phyloP scores from a whole-genome alignment of 2,329 filamentous ascomycete genomes.

The Xylariaceae sp. region DNA sequence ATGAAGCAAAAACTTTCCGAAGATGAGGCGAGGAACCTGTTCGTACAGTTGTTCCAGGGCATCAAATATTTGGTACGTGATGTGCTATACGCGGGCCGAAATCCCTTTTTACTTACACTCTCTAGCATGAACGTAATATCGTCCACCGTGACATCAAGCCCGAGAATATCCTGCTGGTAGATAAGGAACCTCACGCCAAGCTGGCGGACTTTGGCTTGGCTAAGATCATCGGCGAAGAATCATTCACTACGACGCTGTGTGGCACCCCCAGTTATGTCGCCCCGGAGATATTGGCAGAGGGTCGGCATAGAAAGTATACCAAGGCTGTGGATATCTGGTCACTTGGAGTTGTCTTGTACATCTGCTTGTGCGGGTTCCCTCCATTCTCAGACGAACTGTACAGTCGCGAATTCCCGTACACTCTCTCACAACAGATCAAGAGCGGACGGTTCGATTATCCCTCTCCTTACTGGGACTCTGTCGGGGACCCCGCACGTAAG shows the following conservation, averaged over 20 bases:
- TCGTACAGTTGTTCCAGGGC: slow-evolving; percentile 86
- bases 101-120: slow-evolving; percentile 5
- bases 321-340: slow-evolving; percentile 97
- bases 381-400: slow-evolving; percentile 95
- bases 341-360: slow-evolving; percentile 94
- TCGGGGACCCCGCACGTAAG: slow-evolving; percentile 74
- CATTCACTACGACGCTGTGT: slow-evolving; percentile 92
- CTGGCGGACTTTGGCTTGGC: slow-evolving; percentile 94
- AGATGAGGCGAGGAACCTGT: slow-evolving; percentile 78
- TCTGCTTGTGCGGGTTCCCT: slow-evolving; percentile 93
- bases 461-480: slow-evolving; percentile 89
- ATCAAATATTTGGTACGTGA: slow-evolving; percentile 84
- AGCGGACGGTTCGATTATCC: slow-evolving; percentile 89
- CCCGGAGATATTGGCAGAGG: slow-evolving; percentile 86
- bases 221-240: slow-evolving; percentile 98
- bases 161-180: slow-evolving; percentile 87
- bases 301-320: slow-evolving; percentile 80
- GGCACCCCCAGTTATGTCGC: slow-evolving; percentile 98
- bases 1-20: slow-evolving; percentile 86
- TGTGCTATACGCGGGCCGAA: slow-evolving; percentile 25
- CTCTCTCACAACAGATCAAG: slow-evolving; percentile 83
- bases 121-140: slow-evolving; percentile 90
- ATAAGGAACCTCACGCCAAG: slow-evolving; percentile 83
- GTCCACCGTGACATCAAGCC: slow-evolving; percentile 98
- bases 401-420: slow-evolving; percentile 77